A percentile compares a stretch with the other conserved stretches of the same genome.
Evolutionary conservation across 352 stramenopile genomes (phyloP).

Genomic region (Globisporangium carolinianum): DNA sequence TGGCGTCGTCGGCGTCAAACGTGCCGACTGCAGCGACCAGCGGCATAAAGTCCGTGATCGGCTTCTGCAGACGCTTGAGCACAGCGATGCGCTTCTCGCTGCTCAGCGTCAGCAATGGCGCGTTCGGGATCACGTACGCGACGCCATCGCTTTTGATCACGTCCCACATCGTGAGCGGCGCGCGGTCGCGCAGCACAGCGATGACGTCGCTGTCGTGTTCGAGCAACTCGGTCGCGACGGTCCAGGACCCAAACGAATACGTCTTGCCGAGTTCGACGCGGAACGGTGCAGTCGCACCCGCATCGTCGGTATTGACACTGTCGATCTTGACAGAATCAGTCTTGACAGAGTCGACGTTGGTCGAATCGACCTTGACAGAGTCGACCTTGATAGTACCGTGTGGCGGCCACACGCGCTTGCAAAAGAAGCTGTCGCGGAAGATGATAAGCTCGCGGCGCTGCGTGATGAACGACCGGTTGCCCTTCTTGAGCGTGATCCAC

Average conservation of each 20-base stretch:
- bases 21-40: slow-evolving; percentile 42
- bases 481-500: slow-evolving; percentile 84
- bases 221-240: slow-evolving; percentile 29
- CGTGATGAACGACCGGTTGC: slow-evolving; percentile 72
- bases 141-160: slow-evolving; percentile 39
- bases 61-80: slow-evolving; percentile 60
- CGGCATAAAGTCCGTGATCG: slow-evolving; percentile 66
- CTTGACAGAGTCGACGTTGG: too few species aligned
- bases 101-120: slow-evolving; percentile 44
- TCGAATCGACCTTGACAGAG: too few species aligned
- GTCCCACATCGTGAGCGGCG: slow-evolving; percentile 50
- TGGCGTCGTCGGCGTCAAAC: slow-evolving; percentile 19
- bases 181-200: slow-evolving; percentile 15
- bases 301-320: too few species aligned
- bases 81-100: slow-evolving; percentile 44
- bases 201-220: slow-evolving; percentile 19
- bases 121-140: slow-evolving; percentile 56
- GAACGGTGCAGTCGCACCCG: slow-evolving; percentile 8
- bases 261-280: slow-evolving; percentile 23
- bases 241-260: slow-evolving; percentile 56
- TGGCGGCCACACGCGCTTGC: slow-evolving; percentile 13
- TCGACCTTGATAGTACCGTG: slow-evolving; percentile 12
- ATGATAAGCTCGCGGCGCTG: slow-evolving; percentile 57
- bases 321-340: too few species aligned
- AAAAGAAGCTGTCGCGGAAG: slow-evolving; percentile 74